Evolutionary conservation across 2,329 filamentous ascomycete species (phyloP), one percentile per base, ranked within the genome.

Genomic region (Cordyceps javanica): DNA sequence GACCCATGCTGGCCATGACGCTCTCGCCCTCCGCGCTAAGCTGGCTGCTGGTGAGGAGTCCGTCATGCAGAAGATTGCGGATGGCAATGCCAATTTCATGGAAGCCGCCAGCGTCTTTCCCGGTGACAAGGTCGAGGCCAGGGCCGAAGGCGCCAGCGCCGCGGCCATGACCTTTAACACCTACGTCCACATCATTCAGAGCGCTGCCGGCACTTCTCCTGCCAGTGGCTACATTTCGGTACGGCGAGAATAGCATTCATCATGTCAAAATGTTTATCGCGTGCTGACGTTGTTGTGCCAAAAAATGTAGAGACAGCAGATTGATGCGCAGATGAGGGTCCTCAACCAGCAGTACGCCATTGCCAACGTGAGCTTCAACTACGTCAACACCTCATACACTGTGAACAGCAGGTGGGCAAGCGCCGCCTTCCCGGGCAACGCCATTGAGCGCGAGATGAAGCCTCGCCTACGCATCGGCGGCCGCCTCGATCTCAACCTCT

Each of bases 401-500:
- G 51, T 54, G 21, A 54, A 54, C 39, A 36, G 14, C 5, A 32
- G 10, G 21, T 54, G 51, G 51, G 51, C 51, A 14, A 54, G 36
- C 14, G 28, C 51, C 21, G 19, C 11, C 5, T 54, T 19, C 30
- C 51, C 51, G 10, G 39, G 51, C 19, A n/a, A 19, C 21, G 11
- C 3, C 21, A 26, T 54, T 13, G 39, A 54, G 28, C 8, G 28
- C 1, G 51, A 54, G 41, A 45, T 54, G 28, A 54, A 36, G 14
- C 9, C 19, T 3, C 26, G 39, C 9, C 72, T 79, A 45, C 74
- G 75, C 64, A 70, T 75, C 66, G 73, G 73, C 58, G 68, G 62
- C 48, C 75, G 75, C 64, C 55, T 65, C 11, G 67, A 73, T 60
- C 72, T 80, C 55, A 80, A 80, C 70, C 42, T 79, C 44, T 79